Percentiles rank a stretch among this genome's conserved stretches.
Evolutionary conservation across 495 filamentous ascomycete genomes (phyloP).

Genomic region (Barbatosphaeria neglecta): DNA sequence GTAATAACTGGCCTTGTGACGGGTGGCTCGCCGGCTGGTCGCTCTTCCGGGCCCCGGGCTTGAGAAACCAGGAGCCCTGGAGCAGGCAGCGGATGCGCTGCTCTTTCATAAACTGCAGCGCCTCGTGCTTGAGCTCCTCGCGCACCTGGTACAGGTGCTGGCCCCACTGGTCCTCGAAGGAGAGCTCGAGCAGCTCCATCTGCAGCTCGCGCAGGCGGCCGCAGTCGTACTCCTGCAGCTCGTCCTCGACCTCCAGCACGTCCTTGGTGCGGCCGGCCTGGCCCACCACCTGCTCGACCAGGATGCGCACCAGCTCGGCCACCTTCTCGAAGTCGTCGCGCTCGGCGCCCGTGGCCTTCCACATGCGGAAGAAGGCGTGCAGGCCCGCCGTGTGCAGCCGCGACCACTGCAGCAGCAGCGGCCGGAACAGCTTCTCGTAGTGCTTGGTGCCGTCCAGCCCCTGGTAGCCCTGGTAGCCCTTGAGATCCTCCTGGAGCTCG

Average conservation of each 20-base stretch:
- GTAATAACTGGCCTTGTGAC: too few species aligned
- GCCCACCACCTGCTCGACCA: conserved; percentile 87
- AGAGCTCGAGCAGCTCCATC: conserved; percentile 84
- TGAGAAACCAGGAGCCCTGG: conserved; percentile 82
- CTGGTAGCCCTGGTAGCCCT: conserved; percentile 64
- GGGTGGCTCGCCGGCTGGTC: too few species aligned
- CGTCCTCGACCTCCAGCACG: conserved; percentile 78
- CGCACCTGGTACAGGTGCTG: conserved; percentile 79
- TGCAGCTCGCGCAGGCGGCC: conserved; percentile 71
- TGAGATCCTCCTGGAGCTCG: conserved; percentile 68
- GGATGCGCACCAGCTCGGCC: conserved; percentile 75
- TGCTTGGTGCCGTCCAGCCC: conserved; percentile 65
- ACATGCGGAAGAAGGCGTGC: conserved; percentile 84
- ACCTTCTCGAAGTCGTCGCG: conserved; percentile 85
- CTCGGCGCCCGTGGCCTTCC: conserved; percentile 79
- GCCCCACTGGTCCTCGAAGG: conserved; percentile 91
- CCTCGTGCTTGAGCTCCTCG: conserved; percentile 87
- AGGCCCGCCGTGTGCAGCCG: conserved; percentile 82
- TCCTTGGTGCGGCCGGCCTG: conserved; percentile 74
- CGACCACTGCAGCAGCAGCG: conserved; percentile 87
- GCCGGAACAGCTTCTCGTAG: conserved; percentile 79
- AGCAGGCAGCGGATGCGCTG: conserved; percentile 89
- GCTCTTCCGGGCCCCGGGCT: conserved; percentile 32
- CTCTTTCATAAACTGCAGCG: conserved; percentile 90
- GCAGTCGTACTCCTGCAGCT: conserved; percentile 73